Evolutionary conservation across 768 basidiomycete species (phyloP).

Genomic region (Filobasidium floriforme): DNA sequence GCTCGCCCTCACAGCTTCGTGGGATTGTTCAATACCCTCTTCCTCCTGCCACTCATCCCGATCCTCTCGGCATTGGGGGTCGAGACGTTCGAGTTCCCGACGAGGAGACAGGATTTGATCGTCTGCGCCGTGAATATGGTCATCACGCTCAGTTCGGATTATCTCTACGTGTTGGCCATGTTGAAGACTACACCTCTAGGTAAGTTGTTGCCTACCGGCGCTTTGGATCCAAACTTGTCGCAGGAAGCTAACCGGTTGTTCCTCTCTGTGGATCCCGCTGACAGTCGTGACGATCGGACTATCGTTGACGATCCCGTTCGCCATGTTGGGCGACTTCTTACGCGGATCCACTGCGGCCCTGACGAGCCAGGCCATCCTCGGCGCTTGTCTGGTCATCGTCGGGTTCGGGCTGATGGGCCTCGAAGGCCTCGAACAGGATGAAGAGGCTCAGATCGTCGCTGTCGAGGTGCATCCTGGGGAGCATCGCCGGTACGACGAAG

Average conservation of each 20-base stretch:
- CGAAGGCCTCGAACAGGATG: conserved; percentile 37
- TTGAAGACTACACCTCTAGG: conserved; percentile 78
- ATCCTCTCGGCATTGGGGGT: conserved; percentile 64
- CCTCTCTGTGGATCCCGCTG: not conserved
- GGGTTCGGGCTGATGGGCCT: conserved; percentile 69
- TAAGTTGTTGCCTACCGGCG: too few species aligned
- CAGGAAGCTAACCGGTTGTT: conserved; percentile 5
- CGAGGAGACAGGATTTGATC: conserved; percentile 49
- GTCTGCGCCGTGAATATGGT: conserved; percentile 62
- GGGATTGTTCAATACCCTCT: conserved; percentile 71
- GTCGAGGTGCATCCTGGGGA: too few species aligned
- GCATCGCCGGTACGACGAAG: too few species aligned
- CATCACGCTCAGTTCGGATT: conserved; percentile 77
- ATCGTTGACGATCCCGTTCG: conserved; percentile 85
- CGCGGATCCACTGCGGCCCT: conserved; percentile 50
- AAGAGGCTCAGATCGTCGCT: too few species aligned
- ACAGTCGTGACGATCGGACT: conserved; percentile 81
- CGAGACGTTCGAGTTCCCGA: conserved; percentile 69
- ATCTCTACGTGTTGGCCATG: conserved; percentile 58
- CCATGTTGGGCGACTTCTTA: conserved; percentile 71
- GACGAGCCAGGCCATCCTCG: conserved; percentile 57
- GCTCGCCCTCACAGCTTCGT: conserved; percentile 58
- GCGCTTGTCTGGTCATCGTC: conserved; percentile 66
- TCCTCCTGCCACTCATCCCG: conserved; percentile 68
- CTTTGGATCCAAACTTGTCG: too few species aligned